A percentile compares a stretch with the other conserved stretches of the same genome.
These are phyloP conservation scores for Xylaria sp. DNA, from an alignment of 2,329 filamentous ascomycete genomes.

Conservation along the genomic window DNA sequence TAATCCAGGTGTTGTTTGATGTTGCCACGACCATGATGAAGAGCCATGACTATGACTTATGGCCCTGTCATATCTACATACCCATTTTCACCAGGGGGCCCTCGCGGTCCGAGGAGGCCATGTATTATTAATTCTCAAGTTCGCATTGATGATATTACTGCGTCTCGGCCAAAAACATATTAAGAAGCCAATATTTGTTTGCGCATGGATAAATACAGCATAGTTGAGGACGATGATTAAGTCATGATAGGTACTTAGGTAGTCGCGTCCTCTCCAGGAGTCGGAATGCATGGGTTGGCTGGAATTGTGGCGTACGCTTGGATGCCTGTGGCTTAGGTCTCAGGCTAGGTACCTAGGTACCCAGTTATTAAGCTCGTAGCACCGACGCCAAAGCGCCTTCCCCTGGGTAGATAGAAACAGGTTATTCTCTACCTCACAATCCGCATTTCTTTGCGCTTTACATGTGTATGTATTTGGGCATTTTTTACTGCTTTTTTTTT, in stretches of 20 bases:
- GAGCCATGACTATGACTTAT: background rate
- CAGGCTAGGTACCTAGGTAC: background rate
- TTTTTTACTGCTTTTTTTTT: no score
- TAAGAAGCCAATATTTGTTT: background rate
- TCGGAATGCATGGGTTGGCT: background rate
- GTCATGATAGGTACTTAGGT: no score
- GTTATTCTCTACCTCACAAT: no score
- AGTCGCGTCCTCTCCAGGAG: conserved; percentile 3
- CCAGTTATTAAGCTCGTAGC: background rate
- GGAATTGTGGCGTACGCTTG: conserved; percentile 21
- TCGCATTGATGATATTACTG: conserved; percentile 20
- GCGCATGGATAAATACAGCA: background rate
- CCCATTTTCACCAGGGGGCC: conserved; percentile 31
- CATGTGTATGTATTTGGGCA: no score
- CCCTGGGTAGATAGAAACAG: no score
- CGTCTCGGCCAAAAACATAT: background rate
- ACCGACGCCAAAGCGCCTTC: no score
- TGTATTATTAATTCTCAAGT: background rate
- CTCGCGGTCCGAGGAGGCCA: conserved; percentile 20
- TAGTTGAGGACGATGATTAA: background rate
- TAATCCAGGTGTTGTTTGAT: background rate
- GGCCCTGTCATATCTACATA: conserved; percentile 5
- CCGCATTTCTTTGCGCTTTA: no score
- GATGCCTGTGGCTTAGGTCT: conserved; percentile 19
- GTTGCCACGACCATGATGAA: background rate